These are phyloP conservation scores for Clarireedia paspali DNA, from an alignment of 2,329 filamentous ascomycete species.

Conservation along the genomic window DNA sequence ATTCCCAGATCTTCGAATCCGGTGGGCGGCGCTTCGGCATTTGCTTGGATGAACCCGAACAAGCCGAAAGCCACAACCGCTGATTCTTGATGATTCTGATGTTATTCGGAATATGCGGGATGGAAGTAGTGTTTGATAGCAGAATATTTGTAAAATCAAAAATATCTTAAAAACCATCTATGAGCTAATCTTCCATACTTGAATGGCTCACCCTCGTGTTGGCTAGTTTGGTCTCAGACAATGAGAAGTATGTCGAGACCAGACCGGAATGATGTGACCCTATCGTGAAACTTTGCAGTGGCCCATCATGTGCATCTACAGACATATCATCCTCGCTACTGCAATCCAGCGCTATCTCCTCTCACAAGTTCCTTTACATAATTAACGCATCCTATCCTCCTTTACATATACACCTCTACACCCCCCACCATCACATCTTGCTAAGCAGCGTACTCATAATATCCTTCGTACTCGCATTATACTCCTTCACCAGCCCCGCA, in stretches of 20 bases:
- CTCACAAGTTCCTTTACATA: too few species aligned
- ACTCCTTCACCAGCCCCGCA: slow-evolving; percentile 72
- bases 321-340: background rate
- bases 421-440: slow-evolving; percentile 36
- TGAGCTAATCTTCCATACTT: too few species aligned
- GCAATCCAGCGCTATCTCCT: background rate
- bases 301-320: background rate
- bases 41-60: slow-evolving; percentile 74
- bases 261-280: too few species aligned
- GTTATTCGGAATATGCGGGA: background rate
- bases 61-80: slow-evolving; percentile 18
- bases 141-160: background rate
- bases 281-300: background rate
- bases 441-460: slow-evolving; percentile 59
- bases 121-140: background rate
- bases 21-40: slow-evolving; percentile 85
- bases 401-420: background rate
- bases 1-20: slow-evolving; percentile 64
- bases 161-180: background rate
- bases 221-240: too few species aligned
- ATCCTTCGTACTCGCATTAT: slow-evolving; percentile 59
- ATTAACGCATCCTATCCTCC: background rate
- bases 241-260: too few species aligned
- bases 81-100: slow-evolving; percentile 1
- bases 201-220: too few species aligned